Base-by-base conservation (phyloP, 1,139 yeast genomes). In the Magnusiomyces fungicola region DNA sequence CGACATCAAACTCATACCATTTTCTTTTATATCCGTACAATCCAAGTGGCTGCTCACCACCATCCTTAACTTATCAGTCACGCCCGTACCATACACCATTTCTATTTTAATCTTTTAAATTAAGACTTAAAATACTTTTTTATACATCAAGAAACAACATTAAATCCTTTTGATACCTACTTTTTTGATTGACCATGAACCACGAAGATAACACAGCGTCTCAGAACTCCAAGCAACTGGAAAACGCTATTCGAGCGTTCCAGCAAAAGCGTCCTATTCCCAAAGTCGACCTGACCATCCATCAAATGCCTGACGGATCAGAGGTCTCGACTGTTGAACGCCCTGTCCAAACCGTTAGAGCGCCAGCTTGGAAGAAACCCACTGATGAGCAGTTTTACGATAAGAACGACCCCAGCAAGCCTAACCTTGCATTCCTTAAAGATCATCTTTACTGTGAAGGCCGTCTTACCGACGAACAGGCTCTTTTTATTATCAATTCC, bases 371-470 rank as follows among this genome's bases (percentile, higher is more conserved):
- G 29, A 67, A 68, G 46, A 71, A 72, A 22, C 97, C 97, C 0
- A 66, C 75, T 0, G 87, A 89, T 61, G 75, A 69, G 7, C 80
- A 87, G 62, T 72, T 92, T 32, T 90, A 87, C 58, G 73, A 73
- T 54, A 90, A 89, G 0, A 52, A 50, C 21, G 72, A 80, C 30
- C 61, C 60, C 12, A 55, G 60, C 12, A 62, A 62, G 51, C 97
- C 97, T 19, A 78, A 87, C 64, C 76, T 82, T 58, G 79, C 70
- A 44, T 86, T 86, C 58, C 69, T 92, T 50, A 80, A 76, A 56
- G 76, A 81, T 36, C 97, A 89, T 68, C 83, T 90, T 58, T 72
- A 75, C 56, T 73, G 77, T 42, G 97, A 92, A 64, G 98, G 98
- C 2, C 74, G 96, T 49, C 71, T 92, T 46, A 73, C 75, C 18